Percentiles rank a stretch among this genome's conserved stretches.
phyloP scores from a whole-genome alignment of 106 monocot genomes.

The Dioscorea dumetorum region DNA sequence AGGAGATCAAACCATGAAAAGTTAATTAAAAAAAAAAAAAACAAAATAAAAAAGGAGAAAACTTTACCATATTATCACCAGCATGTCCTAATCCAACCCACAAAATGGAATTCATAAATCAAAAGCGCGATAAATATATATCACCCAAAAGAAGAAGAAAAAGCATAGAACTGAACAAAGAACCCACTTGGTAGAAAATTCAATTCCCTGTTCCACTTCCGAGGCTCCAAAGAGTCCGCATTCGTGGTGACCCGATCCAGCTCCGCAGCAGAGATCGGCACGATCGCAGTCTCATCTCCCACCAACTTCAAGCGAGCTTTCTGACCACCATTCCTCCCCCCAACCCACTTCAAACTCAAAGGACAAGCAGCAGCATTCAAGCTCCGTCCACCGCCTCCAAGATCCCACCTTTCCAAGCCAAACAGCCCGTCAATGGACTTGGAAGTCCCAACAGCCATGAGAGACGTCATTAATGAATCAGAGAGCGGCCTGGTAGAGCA shows the following conservation, averaged over 20 bases:
- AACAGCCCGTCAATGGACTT: neutral
- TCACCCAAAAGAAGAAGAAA: neutral
- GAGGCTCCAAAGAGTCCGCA: neutral
- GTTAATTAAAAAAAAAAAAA: neutral
- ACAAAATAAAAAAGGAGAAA: neutral
- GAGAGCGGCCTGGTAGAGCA: too few relatives aligned
- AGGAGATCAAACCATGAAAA: neutral
- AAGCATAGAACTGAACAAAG: neutral
- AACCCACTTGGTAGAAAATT: neutral
- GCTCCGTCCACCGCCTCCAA: neutral
- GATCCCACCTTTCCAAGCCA: neutral
- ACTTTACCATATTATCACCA: neutral
- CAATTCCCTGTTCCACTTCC: slow-evolving; percentile 7
- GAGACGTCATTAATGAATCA: too few relatives aligned
- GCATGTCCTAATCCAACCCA: neutral
- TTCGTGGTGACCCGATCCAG: neutral
- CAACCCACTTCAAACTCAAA: neutral
- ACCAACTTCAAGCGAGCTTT: slow-evolving; percentile 6
- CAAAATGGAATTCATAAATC: neutral
- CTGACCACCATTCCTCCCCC: neutral
- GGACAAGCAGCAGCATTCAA: neutral
- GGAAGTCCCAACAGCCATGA: too few relatives aligned
- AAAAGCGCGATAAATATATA: neutral
- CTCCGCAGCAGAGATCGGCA: neutral
- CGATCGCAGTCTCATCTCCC: slow-evolving; percentile 10